Evolutionary conservation across 257 asterid species (phyloP), one percentile per base, ranked within the genome.

Genomic region (Petunia axillaris): DNA sequence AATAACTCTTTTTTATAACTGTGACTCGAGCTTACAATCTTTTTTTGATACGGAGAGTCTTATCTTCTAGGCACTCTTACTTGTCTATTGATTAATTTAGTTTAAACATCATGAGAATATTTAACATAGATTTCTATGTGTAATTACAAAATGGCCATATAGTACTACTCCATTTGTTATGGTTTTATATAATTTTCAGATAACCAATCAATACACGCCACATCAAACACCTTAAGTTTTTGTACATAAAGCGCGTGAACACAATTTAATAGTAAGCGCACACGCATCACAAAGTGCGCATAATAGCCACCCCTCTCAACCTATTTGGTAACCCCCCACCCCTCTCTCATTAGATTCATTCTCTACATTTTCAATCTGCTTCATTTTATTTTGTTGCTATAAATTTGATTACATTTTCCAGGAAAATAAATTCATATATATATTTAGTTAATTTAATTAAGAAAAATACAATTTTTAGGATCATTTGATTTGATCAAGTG

Each of bases 251-350:
- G 43, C 77, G 77, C 59, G 77, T 46, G 77, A 25, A 0, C 59
- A 46, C 58, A 68, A 44, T 68, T 68, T 43, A 9, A n/a, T 44
- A 4, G 38, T 25, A 25, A 25, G 25, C 25, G 57, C 76, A 55
- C 76, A 68, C 76, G 58, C 41, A 70, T n/a, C 16, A 70, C 76
- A 70, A 46, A 46, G 76, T 70, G 76, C 76, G 76, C 16, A 70
- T 25, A 70, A 8, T 46, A 44, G 58, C 58, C 76, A 70, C 53
- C 38, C 3, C 40, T 52, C 39, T 40, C 74, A 41, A 15, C 38
- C 53, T 41, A 6, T 16, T 46, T 70, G 77, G 77, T 70, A 70
- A 25, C 43, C 43, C 77, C 76, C 55, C 25, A 8, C 9, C 43
- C 10, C 59, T 48, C 9, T 46, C 64, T 58, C 64, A 66, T 66